Conservation (phyloP, 441 rosid species). For the Erodium chrysanthum region DNA sequence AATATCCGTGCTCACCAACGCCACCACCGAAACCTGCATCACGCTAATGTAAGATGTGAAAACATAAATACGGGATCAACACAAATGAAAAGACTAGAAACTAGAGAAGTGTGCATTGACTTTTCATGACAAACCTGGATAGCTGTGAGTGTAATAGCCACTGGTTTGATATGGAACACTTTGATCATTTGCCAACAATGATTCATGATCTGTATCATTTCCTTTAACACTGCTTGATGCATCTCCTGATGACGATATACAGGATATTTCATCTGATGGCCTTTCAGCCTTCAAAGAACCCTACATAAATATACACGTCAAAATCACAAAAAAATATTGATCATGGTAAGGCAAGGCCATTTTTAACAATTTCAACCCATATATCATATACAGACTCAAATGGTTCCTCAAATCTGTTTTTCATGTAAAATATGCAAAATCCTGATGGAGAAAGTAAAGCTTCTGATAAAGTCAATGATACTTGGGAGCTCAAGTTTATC, state of each 20-base stretch:
- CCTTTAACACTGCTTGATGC: slow-evolving; percentile 14
- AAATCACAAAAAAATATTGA: background rate
- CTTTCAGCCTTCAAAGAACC: slow-evolving; percentile 25
- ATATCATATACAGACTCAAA: background rate
- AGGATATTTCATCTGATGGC: slow-evolving; percentile 21
- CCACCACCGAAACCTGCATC: slow-evolving; percentile 30
- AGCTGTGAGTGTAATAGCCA: slow-evolving; percentile 28
- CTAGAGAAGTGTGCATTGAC: background rate
- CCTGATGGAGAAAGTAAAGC: too few species aligned
- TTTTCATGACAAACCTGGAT: slow-evolving; percentile 27
- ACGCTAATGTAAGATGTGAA: slow-evolving; percentile 12
- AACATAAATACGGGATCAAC: slow-evolving; percentile 10
- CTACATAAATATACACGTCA: slow-evolving; percentile 7
- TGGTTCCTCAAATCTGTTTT: background rate
- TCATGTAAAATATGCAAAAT: too few species aligned
- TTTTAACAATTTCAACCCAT: too few species aligned
- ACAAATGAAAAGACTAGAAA: background rate
- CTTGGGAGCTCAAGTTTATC: too few species aligned
- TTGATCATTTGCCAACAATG: slow-evolving; percentile 25
- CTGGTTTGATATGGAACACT: slow-evolving; percentile 27
- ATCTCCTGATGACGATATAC: slow-evolving; percentile 21
- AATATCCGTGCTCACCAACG: slow-evolving; percentile 30
- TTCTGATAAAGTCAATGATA: too few species aligned
- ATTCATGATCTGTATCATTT: slow-evolving; percentile 23
- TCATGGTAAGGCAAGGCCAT: too few species aligned